Conservation (phyloP, 1,284 basidiomycete species). For the Mycena sp. region DNA sequence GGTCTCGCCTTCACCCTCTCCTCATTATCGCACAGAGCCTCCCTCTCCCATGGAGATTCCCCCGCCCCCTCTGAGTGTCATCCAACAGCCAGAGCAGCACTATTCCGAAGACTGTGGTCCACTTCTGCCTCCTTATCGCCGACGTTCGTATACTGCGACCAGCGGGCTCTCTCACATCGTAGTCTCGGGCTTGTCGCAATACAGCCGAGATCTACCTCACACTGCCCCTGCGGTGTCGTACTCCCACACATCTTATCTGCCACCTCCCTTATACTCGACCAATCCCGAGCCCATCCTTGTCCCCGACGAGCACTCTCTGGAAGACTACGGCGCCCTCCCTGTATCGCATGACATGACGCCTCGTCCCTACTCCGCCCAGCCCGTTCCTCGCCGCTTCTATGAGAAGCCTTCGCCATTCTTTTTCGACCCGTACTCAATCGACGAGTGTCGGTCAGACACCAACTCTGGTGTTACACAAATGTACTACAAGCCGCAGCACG, state of each 20-base stretch:
- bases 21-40: conserved; percentile 42
- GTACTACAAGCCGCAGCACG: conserved; percentile 19
- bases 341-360: conserved; percentile 36
- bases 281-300: not conserved
- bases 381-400: conserved; percentile 39
- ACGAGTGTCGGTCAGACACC: conserved; percentile 14
- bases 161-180: conserved; percentile 25
- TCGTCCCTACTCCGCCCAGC: conserved; percentile 38
- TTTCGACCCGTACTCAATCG: conserved; percentile 17
- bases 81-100: conserved; percentile 21
- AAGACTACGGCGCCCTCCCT: conserved; percentile 31
- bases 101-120: conserved; percentile 10
- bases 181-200: conserved; percentile 26
- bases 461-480: conserved; percentile 14
- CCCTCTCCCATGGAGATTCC: conserved; percentile 50
- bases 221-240: conserved; percentile 28
- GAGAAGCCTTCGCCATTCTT: conserved; percentile 25
- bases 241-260: conserved; percentile 26
- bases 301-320: conserved; percentile 19
- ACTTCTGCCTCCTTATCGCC: conserved; percentile 12
- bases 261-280: conserved; percentile 4
- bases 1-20: conserved; percentile 50
- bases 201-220: conserved; percentile 26
- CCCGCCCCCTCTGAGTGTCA: conserved; percentile 46
- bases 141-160: conserved; percentile 15